Evolutionary conservation across 495 filamentous ascomycete genomes (phyloP).

Genomic region (Cudoniella acicularis): DNA sequence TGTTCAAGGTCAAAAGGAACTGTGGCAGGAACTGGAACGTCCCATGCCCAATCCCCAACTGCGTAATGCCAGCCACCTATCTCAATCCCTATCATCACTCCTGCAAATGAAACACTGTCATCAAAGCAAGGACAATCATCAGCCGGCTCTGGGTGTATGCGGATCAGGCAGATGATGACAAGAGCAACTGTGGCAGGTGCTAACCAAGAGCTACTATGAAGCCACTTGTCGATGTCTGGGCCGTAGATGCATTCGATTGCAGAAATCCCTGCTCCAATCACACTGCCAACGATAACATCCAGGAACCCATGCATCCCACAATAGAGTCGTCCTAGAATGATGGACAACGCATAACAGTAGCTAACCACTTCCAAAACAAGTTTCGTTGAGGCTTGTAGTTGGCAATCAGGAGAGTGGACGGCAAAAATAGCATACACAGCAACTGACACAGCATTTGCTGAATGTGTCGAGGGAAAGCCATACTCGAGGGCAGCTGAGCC

Average conservation of each 20-base stretch:
- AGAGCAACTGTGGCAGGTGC: slow-evolving; percentile 58
- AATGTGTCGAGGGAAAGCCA: slow-evolving; percentile 95
- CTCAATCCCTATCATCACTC: slow-evolving; percentile 78
- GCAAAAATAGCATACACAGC: slow-evolving; percentile 75
- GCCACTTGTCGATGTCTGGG: slow-evolving; percentile 60
- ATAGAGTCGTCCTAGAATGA: slow-evolving; percentile 85
- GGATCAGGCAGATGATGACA: slow-evolving; percentile 67
- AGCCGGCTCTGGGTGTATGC: slow-evolving; percentile 91
- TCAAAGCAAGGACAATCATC: slow-evolving; percentile 98
- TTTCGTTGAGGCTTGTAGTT: slow-evolving; percentile 46
- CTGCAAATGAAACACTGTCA: slow-evolving; percentile 90
- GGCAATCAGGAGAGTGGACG: slow-evolving; percentile 53
- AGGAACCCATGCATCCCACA: slow-evolving; percentile 99
- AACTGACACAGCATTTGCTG: slow-evolving; percentile 93
- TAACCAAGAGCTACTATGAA: slow-evolving; percentile 52
- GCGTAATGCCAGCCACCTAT: slow-evolving; percentile 78
- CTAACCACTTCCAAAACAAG: slow-evolving; percentile 60
- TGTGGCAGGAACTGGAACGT: slow-evolving; percentile 54
- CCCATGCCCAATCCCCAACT: slow-evolving; percentile 49
- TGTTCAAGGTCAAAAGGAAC: slow-evolving; percentile 61
- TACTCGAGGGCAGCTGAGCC: slow-evolving; percentile 93
- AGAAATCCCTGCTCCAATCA: slow-evolving; percentile 56
- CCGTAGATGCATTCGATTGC: slow-evolving; percentile 70
- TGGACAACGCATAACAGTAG: slow-evolving; percentile 85
- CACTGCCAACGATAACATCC: slow-evolving; percentile 75